Conservation (phyloP, 2,329 filamentous ascomycete species). For the Exophiala oligosperma region DNA sequence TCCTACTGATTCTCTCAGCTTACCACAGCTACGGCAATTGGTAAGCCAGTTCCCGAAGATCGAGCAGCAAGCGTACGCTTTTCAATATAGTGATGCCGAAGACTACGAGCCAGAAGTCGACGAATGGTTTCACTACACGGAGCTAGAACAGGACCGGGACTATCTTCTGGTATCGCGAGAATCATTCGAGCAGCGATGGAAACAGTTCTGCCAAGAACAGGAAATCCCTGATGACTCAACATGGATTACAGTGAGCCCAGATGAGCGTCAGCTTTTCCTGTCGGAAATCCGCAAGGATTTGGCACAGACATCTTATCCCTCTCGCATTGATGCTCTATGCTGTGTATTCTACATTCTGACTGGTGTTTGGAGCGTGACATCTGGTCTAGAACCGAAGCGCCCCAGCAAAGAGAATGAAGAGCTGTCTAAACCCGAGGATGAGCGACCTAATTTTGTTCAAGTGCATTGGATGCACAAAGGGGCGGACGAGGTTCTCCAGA, state of each 20-base stretch:
- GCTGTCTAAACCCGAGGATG: conserved; percentile 39
- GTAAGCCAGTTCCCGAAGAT: conserved; percentile 71
- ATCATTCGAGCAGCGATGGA: conserved; percentile 77
- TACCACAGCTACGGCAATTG: conserved; percentile 71
- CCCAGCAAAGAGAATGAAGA: conserved; percentile 28
- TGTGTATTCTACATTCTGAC: conserved; percentile 57
- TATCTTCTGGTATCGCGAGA: conserved; percentile 73
- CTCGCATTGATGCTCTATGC: conserved; percentile 48
- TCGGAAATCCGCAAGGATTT: conserved; percentile 39
- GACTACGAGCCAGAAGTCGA: conserved; percentile 85
- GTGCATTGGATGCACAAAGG: conserved; percentile 49
- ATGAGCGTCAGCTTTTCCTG: conserved; percentile 47
- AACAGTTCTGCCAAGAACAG: conserved; percentile 48
- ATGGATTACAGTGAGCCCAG: conserved; percentile 67
- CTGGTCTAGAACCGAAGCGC: conserved; percentile 42
- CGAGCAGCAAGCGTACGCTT: conserved; percentile 79
- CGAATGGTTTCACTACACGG: conserved; percentile 95
- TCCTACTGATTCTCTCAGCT: conserved; percentile 68
- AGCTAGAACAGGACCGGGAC: conserved; percentile 69
- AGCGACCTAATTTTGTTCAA: conserved; percentile 50
- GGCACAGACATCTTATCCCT: conserved; percentile 39
- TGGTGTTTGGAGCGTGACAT: conserved; percentile 70
- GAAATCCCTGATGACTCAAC: conserved; percentile 48
- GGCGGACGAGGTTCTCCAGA: conserved; percentile 39
- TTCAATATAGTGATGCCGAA: conserved; percentile 72